Percentiles rank a stretch among this genome's conserved stretches.
Conservation (phyloP, 169 alveolate genomes). For the Cystoisospora suis region DNA sequence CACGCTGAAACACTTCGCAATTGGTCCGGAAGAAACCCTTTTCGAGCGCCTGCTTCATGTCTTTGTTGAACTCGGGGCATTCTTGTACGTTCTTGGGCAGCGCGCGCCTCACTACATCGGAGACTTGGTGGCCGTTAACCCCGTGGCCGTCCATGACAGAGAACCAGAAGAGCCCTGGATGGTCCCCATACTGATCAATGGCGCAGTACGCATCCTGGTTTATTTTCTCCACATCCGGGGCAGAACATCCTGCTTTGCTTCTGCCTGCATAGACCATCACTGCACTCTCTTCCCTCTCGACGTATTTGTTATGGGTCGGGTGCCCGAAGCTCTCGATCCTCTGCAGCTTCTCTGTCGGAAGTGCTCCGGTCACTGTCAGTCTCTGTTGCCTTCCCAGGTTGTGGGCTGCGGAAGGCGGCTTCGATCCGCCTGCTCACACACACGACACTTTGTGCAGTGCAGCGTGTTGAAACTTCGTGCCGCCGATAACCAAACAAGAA, state of each 20-base stretch:
- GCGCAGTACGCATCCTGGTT: constrained; percentile 40
- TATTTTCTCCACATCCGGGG: constrained; percentile 7
- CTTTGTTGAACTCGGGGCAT: not conserved
- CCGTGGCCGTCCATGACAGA: constrained; percentile 55
- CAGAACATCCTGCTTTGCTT: constrained; percentile 29
- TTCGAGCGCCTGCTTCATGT: constrained; percentile 16
- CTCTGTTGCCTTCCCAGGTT: constrained; percentile 17
- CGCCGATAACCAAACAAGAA: too few species aligned
- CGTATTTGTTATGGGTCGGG: not conserved
- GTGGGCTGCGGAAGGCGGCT: not conserved
- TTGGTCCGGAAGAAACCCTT: not conserved
- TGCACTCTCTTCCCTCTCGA: not conserved
- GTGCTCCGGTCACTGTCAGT: not conserved
- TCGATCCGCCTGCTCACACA: not conserved
- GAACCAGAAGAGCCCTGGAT: not conserved
- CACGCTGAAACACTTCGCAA: not conserved
- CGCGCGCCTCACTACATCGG: not conserved
- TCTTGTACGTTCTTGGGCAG: constrained; percentile 18
- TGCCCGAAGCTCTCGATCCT: not conserved
- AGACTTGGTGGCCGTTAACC: constrained; percentile 31
- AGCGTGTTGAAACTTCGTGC: too few species aligned
- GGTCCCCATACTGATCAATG: constrained; percentile 8
- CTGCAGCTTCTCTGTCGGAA: not conserved
- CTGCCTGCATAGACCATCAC: constrained; percentile 3
- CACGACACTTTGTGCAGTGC: too few species aligned